These are phyloP conservation scores for Mycena sp. DNA, from an alignment of 1,284 basidiomycete species.

Conservation along the genomic window DNA sequence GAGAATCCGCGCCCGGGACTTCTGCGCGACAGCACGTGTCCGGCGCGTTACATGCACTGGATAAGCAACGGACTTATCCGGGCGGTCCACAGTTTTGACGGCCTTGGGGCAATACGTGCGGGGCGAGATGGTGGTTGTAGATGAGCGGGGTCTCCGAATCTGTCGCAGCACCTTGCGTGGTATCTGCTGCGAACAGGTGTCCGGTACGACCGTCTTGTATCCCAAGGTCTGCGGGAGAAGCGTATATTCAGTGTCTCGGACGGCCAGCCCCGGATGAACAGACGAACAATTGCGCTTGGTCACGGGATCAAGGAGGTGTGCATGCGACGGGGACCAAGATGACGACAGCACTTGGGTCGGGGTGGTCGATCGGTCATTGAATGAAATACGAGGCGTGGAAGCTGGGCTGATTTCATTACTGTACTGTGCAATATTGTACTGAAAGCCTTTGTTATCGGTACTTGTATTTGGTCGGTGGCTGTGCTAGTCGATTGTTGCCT, in stretches of 20 bases:
- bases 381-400: slow-evolving; percentile 69
- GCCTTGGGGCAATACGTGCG: slow-evolving; percentile 63
- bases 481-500: no score
- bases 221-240: slow-evolving; percentile 66
- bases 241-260: slow-evolving; percentile 62
- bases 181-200: slow-evolving; percentile 76
- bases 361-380: slow-evolving; percentile 73
- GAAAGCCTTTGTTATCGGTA: no score
- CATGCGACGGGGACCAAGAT: slow-evolving; percentile 74
- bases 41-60: slow-evolving; percentile 68
- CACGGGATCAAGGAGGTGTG: slow-evolving; percentile 74
- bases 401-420: no score
- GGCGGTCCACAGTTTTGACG: slow-evolving; percentile 50
- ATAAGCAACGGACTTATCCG: slow-evolving; percentile 59
- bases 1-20: slow-evolving; percentile 71
- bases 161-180: slow-evolving; percentile 50
- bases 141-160: slow-evolving; percentile 31
- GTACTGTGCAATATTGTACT: no score
- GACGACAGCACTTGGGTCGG: slow-evolving; percentile 69
- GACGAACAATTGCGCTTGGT: slow-evolving; percentile 56
- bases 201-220: slow-evolving; percentile 69
- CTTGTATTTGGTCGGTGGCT: no score
- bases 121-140: slow-evolving; percentile 48
- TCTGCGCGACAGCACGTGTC: slow-evolving; percentile 74
- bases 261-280: slow-evolving; percentile 60